A percentile compares a stretch with the other conserved stretches of the same genome.
Evolutionary conservation across 2,329 filamentous ascomycete species (phyloP).

Genomic region (Diaporthe citri): DNA sequence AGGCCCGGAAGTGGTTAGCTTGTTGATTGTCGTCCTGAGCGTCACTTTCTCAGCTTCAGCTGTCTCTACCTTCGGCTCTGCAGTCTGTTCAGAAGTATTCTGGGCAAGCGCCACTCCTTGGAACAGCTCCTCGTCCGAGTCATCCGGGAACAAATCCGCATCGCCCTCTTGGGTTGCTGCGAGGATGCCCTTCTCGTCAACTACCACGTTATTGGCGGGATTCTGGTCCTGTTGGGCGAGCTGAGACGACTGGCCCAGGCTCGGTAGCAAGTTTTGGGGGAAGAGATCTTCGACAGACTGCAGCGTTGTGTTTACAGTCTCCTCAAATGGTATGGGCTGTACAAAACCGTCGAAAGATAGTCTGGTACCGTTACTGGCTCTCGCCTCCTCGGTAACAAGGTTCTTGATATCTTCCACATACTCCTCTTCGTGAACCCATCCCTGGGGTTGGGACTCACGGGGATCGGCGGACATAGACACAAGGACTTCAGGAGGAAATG

Average conservation of each 20-base stretch:
- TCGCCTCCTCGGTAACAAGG: constrained; percentile 74
- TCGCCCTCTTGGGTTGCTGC: constrained; percentile 56
- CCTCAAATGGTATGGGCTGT: constrained; percentile 63
- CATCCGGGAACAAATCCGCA: constrained; percentile 62
- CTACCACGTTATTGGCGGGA: constrained; percentile 63
- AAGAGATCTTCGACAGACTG: constrained; percentile 92
- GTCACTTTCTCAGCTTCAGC: not conserved
- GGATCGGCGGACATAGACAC: constrained; percentile 90
- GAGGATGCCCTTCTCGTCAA: constrained; percentile 73
- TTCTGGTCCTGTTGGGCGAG: constrained; percentile 47
- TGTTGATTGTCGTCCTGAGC: constrained; percentile 32
- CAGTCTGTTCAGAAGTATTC: constrained; percentile 34
- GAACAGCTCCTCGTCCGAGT: constrained; percentile 66
- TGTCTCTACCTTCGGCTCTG: constrained; percentile 33
- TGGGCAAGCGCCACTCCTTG: constrained; percentile 46
- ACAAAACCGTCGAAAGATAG: constrained; percentile 77
- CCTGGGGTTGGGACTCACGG: constrained; percentile 77
- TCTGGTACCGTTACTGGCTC: constrained; percentile 56
- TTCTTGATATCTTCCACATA: constrained; percentile 74
- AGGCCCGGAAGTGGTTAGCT: not conserved
- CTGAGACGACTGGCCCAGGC: constrained; percentile 56
- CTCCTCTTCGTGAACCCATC: constrained; percentile 94
- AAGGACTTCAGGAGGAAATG: constrained; percentile 84
- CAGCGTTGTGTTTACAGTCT: constrained; percentile 78
- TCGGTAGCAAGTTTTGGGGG: constrained; percentile 71